Conservation (phyloP, 345 rosid genomes). For the Aquilaria malaccensis region DNA sequence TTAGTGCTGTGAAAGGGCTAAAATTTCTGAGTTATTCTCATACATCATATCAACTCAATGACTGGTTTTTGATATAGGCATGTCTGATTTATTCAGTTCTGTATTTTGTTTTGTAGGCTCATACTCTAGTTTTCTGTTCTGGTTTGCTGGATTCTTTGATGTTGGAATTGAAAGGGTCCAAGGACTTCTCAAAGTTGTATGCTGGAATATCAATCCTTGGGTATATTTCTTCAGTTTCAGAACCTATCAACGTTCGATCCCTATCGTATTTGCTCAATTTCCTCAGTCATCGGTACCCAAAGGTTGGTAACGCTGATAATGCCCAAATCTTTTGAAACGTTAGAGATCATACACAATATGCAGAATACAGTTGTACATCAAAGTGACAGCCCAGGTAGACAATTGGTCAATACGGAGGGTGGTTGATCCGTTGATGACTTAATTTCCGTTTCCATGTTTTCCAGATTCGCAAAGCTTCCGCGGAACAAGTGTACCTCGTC, state of each 20-base stretch:
- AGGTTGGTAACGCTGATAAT: conserved; percentile 30
- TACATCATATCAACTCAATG: no score
- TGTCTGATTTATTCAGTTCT: conserved; percentile 5
- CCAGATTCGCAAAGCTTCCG: conserved; percentile 81
- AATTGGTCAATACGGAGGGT: no score
- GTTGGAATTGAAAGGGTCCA: conserved; percentile 60
- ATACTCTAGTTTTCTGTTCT: conserved; percentile 39
- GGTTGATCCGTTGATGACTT: background rate
- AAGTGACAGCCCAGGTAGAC: background rate
- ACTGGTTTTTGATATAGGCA: no score
- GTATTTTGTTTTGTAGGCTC: conserved; percentile 37
- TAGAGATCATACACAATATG: no score
- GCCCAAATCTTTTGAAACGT: background rate
- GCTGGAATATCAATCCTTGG: conserved; percentile 76
- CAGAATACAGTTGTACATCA: background rate
- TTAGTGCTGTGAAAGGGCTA: no score
- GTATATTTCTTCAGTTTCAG: conserved; percentile 54
- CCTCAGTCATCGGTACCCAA: conserved; percentile 79
- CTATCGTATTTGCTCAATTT: conserved; percentile 58
- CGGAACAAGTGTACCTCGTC: conserved; percentile 65
- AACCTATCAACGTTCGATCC: conserved; percentile 44
- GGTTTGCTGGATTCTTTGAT: conserved; percentile 62
- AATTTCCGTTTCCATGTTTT: background rate
- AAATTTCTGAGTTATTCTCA: no score
- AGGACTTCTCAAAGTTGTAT: conserved; percentile 68